Evolutionary conservation across 202 grass and related monocot genomes (phyloP), one percentile per base, ranked within the genome.

Genomic region (Cymbopogon flexuosus): DNA sequence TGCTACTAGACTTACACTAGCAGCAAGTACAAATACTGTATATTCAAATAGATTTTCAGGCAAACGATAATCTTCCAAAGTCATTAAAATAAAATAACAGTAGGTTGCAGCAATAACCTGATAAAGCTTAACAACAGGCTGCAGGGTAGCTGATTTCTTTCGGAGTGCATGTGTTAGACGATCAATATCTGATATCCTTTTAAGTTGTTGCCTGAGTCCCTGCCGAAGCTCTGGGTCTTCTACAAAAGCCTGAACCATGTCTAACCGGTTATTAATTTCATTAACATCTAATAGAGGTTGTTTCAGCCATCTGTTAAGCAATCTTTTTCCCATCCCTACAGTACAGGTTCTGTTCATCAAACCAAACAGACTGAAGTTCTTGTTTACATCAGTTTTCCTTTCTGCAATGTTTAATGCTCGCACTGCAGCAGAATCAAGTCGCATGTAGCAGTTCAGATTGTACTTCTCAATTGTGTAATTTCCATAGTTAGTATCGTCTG

Each of bases 281-380:
- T 82, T 84, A 19, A 92, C 75, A 89, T 97, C 88, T 81, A 97
- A 81, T 35, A 97, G 79, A 72, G 94, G 94, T 83, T 97, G 94
- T 77, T 97, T 97, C 33, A 97, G 84, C 94, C 94, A 97, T 70
- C 90, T 87, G 59, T 94, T 97, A 27, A 97, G 87, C 61, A 97
- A 60, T 62, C 94, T 73, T 84, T 94, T 97, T 65, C 94, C 94
- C 94, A 97, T 97, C 22, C 94, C 94, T 82, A 88, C 91, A 79
- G 91, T 97, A 87, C 91, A 97, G 34, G 94, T 97, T 85, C 94
- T 89, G 79, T 97, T 94, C 89, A 97, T 92, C 72, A 97, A 79
- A 81, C 94, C 94, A 76, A 97, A 97, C 88, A 97, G 87, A 87
- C 94, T 97, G 62, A 97, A 97, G 76, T 97, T 97, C 89, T 92